phyloP scores from a whole-genome alignment of 202 grass and related monocot species.

The Cymbopogon flexuosus region DNA sequence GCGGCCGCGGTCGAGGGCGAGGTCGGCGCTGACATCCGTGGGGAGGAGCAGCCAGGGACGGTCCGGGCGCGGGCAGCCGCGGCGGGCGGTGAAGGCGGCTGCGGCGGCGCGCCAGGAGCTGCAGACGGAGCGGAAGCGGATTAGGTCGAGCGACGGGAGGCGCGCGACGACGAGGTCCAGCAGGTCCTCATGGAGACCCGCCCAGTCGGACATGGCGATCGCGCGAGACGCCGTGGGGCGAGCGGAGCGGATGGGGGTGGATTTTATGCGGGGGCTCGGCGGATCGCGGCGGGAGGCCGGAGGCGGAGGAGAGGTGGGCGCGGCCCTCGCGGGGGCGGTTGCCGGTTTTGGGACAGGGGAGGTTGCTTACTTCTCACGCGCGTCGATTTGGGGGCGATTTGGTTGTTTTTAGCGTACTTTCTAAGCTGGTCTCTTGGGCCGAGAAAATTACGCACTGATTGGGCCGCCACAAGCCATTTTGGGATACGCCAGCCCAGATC shows the following conservation, averaged over 20 bases:
- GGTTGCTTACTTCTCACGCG: constrained; percentile 35
- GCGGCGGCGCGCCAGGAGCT: constrained; percentile 37
- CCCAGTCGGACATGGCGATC: constrained; percentile 41
- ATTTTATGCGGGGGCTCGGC: background rate
- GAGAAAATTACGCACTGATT: background rate
- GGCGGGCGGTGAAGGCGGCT: constrained; percentile 1
- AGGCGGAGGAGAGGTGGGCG: background rate
- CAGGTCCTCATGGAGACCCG: constrained; percentile 35
- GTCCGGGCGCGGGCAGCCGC: constrained; percentile 28
- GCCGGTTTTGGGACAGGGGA: constrained; percentile 23
- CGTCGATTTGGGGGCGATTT: background rate
- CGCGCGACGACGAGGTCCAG: constrained; percentile 38
- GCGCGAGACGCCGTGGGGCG: background rate
- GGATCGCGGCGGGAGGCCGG: constrained; percentile 16
- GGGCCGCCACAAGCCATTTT: background rate
- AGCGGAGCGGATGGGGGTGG: too few species aligned
- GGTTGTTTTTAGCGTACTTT: constrained; percentile 14
- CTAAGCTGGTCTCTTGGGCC: constrained; percentile 21
- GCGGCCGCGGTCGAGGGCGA: background rate
- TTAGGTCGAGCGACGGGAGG: constrained; percentile 41
- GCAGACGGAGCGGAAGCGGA: constrained; percentile 44
- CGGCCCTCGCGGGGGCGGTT: constrained; percentile 26
- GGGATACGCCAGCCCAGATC: background rate
- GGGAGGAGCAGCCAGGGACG: constrained; percentile 41
- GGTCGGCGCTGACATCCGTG: background rate